Percentiles rank a stretch among this genome's conserved stretches.
Conservation (phyloP, 2,329 filamentous ascomycete genomes). For the Aspergillus sojae region DNA sequence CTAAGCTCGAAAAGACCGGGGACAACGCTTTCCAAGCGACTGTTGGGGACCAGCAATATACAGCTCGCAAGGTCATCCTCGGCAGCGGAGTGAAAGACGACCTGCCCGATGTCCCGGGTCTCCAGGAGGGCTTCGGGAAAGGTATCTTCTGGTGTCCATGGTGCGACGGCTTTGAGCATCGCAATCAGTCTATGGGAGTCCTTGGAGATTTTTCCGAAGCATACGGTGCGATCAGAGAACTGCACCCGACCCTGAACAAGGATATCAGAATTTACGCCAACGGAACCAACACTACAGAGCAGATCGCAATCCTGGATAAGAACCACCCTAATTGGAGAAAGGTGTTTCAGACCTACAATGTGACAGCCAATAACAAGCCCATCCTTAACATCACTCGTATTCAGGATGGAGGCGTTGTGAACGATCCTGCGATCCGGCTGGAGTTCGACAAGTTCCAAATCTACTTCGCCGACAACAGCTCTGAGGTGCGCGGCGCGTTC, state of each 20-base stretch:
- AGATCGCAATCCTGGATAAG: not conserved
- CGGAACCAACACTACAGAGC: not conserved
- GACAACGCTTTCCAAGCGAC: not conserved
- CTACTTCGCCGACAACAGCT: not conserved
- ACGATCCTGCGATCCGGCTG: not conserved
- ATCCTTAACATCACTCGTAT: not conserved
- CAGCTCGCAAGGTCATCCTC: not conserved
- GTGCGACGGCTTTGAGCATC: conserved; percentile 65
- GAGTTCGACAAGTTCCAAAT: not conserved
- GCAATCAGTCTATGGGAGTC: conserved; percentile 59
- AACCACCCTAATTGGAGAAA: not conserved
- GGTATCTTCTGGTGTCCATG: conserved; percentile 66
- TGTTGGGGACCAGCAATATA: not conserved
- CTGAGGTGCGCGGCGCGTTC: not conserved
- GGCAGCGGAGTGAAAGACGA: not conserved
- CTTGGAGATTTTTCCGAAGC: conserved; percentile 35
- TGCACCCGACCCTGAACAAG: not conserved
- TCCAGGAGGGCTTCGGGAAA: conserved; percentile 58
- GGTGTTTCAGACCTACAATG: not conserved
- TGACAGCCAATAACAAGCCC: not conserved
- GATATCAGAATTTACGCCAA: not conserved
- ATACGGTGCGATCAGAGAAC: not conserved
- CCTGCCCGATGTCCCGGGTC: conserved; percentile 54
- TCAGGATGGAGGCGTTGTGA: not conserved
- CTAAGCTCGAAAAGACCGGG: not conserved